Conservation (phyloP, 768 basidiomycete genomes). For the Lactarius deliciosus region DNA sequence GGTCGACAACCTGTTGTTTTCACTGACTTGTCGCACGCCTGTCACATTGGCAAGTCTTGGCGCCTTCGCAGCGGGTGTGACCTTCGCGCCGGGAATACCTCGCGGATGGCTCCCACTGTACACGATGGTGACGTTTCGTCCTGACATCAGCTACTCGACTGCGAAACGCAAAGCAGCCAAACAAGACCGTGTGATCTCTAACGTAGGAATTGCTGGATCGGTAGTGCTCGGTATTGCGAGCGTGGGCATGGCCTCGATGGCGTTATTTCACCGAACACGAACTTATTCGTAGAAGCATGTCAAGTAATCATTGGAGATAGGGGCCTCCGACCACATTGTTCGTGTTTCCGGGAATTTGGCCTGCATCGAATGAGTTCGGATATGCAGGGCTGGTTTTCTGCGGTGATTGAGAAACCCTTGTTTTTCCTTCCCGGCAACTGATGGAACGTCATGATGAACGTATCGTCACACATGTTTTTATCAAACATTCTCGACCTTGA, state of each 20-base stretch:
- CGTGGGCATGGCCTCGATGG: conserved; percentile 27
- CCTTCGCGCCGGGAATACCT: conserved; percentile 46
- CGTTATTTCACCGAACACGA: conserved; percentile 29
- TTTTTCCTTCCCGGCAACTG: neutral
- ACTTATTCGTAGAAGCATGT: conserved; percentile 25
- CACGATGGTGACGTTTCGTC: conserved; percentile 97
- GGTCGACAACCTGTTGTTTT: conserved; percentile 72
- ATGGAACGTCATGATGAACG: conserved; percentile 18
- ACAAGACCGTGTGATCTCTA: conserved; percentile 65
- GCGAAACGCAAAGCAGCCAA: conserved; percentile 66
- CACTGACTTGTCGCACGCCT: conserved; percentile 52
- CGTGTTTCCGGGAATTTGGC: conserved; percentile 27
- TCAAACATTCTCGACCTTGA: conserved; percentile 23
- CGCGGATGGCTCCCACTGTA: conserved; percentile 91
- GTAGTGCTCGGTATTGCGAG: conserved; percentile 22
- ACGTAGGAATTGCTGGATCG: conserved; percentile 39
- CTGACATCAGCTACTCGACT: conserved; percentile 88
- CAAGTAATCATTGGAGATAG: conserved; percentile 29
- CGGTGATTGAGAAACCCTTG: conserved; percentile 24
- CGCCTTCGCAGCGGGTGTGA: conserved; percentile 34
- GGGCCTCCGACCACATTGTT: conserved; percentile 21
- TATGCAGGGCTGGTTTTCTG: conserved; percentile 28
- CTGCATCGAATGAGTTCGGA: conserved; percentile 19
- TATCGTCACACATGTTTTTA: conserved; percentile 18
- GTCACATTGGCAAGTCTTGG: conserved; percentile 49